These are phyloP conservation scores for Collybia sordida DNA, from an alignment of 768 basidiomycete genomes.

Conservation along the genomic window DNA sequence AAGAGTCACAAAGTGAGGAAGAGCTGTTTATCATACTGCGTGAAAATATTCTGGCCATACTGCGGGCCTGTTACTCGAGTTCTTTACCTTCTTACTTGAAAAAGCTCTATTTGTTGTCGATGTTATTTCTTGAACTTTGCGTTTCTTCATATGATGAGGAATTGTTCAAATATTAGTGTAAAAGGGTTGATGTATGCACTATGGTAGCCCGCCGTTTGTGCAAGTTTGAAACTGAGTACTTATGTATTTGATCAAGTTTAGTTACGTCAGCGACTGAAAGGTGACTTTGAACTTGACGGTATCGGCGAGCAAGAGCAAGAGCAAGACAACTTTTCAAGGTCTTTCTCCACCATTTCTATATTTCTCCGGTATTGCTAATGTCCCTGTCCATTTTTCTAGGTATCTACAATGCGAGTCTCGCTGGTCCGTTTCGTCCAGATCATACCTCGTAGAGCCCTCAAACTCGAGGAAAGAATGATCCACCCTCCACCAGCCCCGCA, in stretches of 20 bases:
- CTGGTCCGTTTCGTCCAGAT: constrained; percentile 33
- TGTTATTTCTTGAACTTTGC: constrained; percentile 2
- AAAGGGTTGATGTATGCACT: no score
- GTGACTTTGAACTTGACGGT: no score
- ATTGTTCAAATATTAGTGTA: background rate
- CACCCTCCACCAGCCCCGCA: constrained; percentile 32
- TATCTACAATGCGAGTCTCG: constrained; percentile 34
- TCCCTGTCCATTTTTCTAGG: background rate
- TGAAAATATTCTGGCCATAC: constrained; percentile 68
- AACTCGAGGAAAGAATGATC: constrained; percentile 26
- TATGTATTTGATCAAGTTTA: no score
- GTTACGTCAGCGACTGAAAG: no score
- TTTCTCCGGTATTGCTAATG: background rate
- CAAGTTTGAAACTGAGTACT: no score
- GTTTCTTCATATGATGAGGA: constrained; percentile 11
- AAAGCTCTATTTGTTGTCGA: background rate
- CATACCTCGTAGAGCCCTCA: constrained; percentile 32
- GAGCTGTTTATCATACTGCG: constrained; percentile 39
- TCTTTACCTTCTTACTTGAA: constrained; percentile 8
- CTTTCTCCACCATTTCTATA: background rate
- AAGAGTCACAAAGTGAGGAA: constrained; percentile 5
- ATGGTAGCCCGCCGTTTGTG: no score
- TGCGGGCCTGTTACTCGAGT: background rate
- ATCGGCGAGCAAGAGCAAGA: no score
- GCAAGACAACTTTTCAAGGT: no score